phyloP scores from a whole-genome alignment of 306 rosid species.

The Ormosia semicastrata region DNA sequence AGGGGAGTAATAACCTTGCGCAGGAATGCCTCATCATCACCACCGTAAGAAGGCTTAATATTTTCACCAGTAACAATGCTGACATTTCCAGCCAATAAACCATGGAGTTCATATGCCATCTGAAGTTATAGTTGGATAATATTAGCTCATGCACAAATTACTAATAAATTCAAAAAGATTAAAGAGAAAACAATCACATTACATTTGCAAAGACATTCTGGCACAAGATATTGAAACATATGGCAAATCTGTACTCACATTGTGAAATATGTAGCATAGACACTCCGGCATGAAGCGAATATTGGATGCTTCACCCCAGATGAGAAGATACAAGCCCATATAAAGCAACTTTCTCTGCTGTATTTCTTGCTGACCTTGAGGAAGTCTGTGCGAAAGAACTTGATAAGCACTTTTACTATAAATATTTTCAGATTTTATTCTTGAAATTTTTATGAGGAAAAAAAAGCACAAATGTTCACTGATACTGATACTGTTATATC shows the following conservation, averaged over 20 bases:
- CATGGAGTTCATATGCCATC: slow-evolving; percentile 99
- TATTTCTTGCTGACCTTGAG: slow-evolving; percentile 81
- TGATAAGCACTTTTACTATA: slow-evolving; percentile 26
- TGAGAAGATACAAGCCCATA: slow-evolving; percentile 93
- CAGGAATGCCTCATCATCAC: slow-evolving; percentile 94
- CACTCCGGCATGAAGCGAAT: slow-evolving; percentile 97
- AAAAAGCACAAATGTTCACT: slow-evolving; percentile 2
- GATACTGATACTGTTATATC: slow-evolving; percentile 21
- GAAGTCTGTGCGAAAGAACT: slow-evolving; percentile 55
- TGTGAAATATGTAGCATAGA: slow-evolving; percentile 89
- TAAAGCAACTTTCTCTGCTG: slow-evolving; percentile 92
- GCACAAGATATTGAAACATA: slow-evolving; percentile 18
- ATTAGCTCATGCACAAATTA: slow-evolving; percentile 27
- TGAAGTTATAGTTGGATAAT: slow-evolving; percentile 33
- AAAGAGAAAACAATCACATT: slow-evolving; percentile 2
- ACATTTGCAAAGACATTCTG: slow-evolving; percentile 12
- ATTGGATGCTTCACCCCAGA: slow-evolving; percentile 96
- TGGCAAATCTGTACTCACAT: slow-evolving; percentile 51
- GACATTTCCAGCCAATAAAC: slow-evolving; percentile 97
- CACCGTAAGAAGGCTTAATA: slow-evolving; percentile 97
- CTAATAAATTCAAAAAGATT: background rate
- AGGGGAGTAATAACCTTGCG: slow-evolving; percentile 88
- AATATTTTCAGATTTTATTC: background rate
- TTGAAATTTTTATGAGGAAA: background rate
- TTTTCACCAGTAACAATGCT: slow-evolving; percentile 98